Conservation (phyloP, 768 basidiomycete genomes). For the Agrocybe praecox region DNA sequence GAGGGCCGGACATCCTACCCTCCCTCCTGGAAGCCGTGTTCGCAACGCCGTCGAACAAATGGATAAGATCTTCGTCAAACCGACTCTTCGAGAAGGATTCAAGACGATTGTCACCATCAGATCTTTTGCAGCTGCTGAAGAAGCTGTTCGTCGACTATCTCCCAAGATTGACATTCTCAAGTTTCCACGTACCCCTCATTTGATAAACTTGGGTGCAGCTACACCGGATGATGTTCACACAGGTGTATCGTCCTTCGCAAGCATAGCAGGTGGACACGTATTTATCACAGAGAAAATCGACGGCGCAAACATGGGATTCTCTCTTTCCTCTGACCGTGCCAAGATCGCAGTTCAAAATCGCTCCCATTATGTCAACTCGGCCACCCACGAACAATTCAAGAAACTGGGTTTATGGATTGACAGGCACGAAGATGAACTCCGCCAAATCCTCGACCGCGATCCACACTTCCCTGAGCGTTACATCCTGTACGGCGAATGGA, state of each 20-base stretch:
- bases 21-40: conserved; percentile 57
- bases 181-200: conserved; percentile 63
- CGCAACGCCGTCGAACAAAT: conserved; percentile 59
- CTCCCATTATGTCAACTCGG: conserved; percentile 58
- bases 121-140: conserved; percentile 53
- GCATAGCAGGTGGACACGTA: conserved; percentile 28
- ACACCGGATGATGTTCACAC: conserved; percentile 54
- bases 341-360: conserved; percentile 61
- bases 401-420: conserved; percentile 59
- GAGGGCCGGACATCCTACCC: conserved; percentile 59
- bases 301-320: conserved; percentile 70
- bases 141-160: conserved; percentile 47
- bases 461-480: conserved; percentile 58
- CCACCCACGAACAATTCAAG: conserved; percentile 64
- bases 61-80: conserved; percentile 44
- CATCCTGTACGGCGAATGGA: conserved; percentile 67
- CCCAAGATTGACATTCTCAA: conserved; percentile 47
- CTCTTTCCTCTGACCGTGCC: conserved; percentile 47
- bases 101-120: conserved; percentile 47
- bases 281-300: conserved; percentile 68
- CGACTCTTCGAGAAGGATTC: conserved; percentile 55
- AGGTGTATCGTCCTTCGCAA: conserved; percentile 20
- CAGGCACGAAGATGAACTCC: conserved; percentile 44
- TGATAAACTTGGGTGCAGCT: conserved; percentile 59
- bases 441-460: conserved; percentile 45